A percentile compares a stretch with the other conserved stretches of the same genome.
phyloP scores from a whole-genome alignment of 2,329 filamentous ascomycete species.

The Furcasterigmium sp. region DNA sequence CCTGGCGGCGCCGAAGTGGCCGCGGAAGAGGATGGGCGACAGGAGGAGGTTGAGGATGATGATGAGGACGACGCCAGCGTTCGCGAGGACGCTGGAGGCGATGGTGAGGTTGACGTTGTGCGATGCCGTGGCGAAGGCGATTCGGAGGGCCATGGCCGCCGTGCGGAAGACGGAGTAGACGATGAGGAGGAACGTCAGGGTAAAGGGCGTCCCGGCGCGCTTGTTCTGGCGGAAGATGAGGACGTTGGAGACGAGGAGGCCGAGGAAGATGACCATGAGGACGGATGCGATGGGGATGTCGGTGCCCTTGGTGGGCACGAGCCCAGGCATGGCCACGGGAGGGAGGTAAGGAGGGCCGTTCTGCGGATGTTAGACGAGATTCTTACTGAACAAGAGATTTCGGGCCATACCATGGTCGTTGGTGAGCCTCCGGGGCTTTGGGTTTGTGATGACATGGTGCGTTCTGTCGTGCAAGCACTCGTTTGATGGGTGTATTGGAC shows the following conservation, averaged over 20 bases:
- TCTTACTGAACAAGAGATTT: background rate
- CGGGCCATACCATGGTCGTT: too few relatives aligned
- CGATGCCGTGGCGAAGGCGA: constrained; percentile 44
- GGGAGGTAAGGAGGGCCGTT: constrained; percentile 32
- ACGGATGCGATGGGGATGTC: constrained; percentile 63
- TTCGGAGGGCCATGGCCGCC: constrained; percentile 44
- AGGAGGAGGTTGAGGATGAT: constrained; percentile 77
- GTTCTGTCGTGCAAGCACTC: too few relatives aligned
- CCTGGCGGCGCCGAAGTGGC: constrained; percentile 35
- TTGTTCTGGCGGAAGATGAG: constrained; percentile 48
- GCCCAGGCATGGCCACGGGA: constrained; percentile 46
- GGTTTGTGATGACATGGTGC: too few relatives aligned
- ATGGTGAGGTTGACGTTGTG: constrained; percentile 38
- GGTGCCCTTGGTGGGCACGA: constrained; percentile 47
- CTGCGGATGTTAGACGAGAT: constrained; percentile 8
- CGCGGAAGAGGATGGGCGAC: constrained; percentile 68
- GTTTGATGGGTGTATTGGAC: too few relatives aligned
- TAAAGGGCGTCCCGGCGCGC: constrained; percentile 49
- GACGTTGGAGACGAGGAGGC: constrained; percentile 52
- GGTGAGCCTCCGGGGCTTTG: too few relatives aligned
- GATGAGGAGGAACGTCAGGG: constrained; percentile 53
- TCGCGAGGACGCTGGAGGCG: constrained; percentile 64
- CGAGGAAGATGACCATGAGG: constrained; percentile 54
- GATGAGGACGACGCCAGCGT: constrained; percentile 68
- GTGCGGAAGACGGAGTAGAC: constrained; percentile 53